Conservation (phyloP, 768 basidiomycete genomes). For the Myochromella boudieri region DNA sequence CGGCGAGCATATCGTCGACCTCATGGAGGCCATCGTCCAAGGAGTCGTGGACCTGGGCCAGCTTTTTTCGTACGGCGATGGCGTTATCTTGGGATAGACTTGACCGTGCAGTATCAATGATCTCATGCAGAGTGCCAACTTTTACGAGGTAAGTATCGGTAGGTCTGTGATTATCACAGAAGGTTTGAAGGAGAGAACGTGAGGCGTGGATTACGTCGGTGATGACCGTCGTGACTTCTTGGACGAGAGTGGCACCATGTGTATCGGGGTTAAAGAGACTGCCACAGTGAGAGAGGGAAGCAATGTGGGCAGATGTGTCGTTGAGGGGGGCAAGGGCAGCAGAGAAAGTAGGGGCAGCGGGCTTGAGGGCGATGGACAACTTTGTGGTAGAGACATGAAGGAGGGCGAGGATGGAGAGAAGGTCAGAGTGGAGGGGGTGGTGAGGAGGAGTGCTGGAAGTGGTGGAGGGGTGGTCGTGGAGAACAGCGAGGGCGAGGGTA, state of each 20-base stretch:
- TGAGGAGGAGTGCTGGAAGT: too few species aligned
- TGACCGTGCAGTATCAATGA: constrained; percentile 51
- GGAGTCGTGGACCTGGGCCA: constrained; percentile 51
- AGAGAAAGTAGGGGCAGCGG: constrained; percentile 49
- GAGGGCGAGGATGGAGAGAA: constrained; percentile 56
- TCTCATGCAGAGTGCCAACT: constrained; percentile 61
- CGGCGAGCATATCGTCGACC: constrained; percentile 51
- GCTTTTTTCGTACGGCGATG: constrained; percentile 53
- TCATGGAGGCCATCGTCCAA: constrained; percentile 65
- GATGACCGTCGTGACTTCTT: constrained; percentile 41
- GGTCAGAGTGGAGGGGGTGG: constrained; percentile 58
- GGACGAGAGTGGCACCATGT: constrained; percentile 49
- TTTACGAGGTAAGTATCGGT: constrained; percentile 53
- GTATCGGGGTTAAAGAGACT: constrained; percentile 38
- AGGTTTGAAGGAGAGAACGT: constrained; percentile 40
- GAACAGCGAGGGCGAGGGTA: constrained; percentile 32
- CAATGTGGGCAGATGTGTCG: constrained; percentile 49
- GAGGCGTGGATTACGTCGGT: constrained; percentile 44
- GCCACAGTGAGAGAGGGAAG: constrained; percentile 51
- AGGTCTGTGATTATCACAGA: constrained; percentile 31
- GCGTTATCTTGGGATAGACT: constrained; percentile 58
- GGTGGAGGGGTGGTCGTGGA: constrained; percentile 11
- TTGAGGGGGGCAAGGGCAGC: constrained; percentile 52
- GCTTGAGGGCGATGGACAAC: constrained; percentile 61
- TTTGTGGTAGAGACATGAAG: constrained; percentile 60